Evolutionary conservation across 306 rosid species (phyloP).

Genomic region (Vachellia collinsii): DNA sequence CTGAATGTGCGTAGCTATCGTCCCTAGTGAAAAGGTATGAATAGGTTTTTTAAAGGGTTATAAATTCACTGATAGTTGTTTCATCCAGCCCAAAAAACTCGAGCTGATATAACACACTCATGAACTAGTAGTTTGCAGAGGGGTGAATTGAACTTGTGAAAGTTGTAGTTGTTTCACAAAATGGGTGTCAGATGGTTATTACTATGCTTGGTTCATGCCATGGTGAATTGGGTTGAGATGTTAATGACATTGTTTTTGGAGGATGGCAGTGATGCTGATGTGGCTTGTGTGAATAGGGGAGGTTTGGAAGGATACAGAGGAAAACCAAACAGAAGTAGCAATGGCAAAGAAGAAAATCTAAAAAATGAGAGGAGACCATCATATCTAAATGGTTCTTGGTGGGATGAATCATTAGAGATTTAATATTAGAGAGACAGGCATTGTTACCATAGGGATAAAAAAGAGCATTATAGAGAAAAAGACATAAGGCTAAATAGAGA

Average conservation of each 20-base stretch:
- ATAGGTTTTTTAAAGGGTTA: background rate
- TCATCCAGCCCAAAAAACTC: background rate
- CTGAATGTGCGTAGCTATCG: background rate
- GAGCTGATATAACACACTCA: background rate
- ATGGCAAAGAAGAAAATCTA: background rate
- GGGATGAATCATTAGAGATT: background rate
- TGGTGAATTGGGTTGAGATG: background rate
- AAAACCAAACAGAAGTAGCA: background rate
- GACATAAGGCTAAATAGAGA: background rate
- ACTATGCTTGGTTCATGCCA: background rate
- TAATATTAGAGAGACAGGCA: background rate
- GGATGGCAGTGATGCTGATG: background rate
- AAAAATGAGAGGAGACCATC: background rate
- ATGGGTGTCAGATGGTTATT: background rate
- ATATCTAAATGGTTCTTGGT: background rate
- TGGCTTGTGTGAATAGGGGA: background rate
- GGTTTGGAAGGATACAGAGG: background rate
- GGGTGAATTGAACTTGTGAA: background rate
- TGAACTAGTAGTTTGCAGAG: background rate
- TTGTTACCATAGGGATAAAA: background rate
- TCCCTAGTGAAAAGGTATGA: background rate
- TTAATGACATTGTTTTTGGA: background rate
- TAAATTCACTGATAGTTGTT: background rate
- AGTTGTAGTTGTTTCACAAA: background rate
- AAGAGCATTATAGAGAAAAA: background rate